Evolutionary conservation across 371 early-diverging fungal species (phyloP), one percentile per base, ranked within the genome.

Genomic region (Mucor irregularis): DNA sequence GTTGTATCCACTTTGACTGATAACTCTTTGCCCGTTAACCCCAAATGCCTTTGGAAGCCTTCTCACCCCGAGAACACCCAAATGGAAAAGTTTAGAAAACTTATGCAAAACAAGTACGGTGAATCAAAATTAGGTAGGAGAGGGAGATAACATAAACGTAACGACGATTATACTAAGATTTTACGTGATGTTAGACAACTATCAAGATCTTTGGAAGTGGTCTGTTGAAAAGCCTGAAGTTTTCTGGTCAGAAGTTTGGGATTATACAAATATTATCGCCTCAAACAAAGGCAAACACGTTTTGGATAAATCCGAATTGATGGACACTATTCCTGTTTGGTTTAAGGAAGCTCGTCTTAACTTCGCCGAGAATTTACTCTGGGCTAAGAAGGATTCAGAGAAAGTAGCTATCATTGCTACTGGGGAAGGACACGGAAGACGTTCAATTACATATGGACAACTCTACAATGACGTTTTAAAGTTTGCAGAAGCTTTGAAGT

Each of bases 211-310:
- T 13, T 90, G 90, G 77, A 56, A 84, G 34, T 97, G 94, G 94
- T 95, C 95, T 6, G 84, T 89, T 21, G 68, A 74, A 5, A 64
- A 85, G 16, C 76, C 89, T 35, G 80, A 79, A 46, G 67, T 80
- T 10, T 98, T 98, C 66, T 98, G 98, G 98, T 76, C 80, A 8
- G 82, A 79, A 37, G 91, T 95, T 22, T 94, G 94, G 93, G 90
- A 92, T 38, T 95, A 81, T 61, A 87, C 88, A 30, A 77, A 78
- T 4, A 82, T 97, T 28, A 70, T 84, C 31, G 53, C 77, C 7
- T 88, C 89, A 14, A 61, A 58, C 9, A 62, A 65, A 21, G 66
- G 66, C 6, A 37, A 47, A 0, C 62, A 83, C 56, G 81, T 87
- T 10, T 65, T 96, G 3, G 91, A 95, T 61, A 63, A 68, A 22